Conservation (phyloP, 2,329 filamentous ascomycete genomes). For the Ceratocystis destructans region DNA sequence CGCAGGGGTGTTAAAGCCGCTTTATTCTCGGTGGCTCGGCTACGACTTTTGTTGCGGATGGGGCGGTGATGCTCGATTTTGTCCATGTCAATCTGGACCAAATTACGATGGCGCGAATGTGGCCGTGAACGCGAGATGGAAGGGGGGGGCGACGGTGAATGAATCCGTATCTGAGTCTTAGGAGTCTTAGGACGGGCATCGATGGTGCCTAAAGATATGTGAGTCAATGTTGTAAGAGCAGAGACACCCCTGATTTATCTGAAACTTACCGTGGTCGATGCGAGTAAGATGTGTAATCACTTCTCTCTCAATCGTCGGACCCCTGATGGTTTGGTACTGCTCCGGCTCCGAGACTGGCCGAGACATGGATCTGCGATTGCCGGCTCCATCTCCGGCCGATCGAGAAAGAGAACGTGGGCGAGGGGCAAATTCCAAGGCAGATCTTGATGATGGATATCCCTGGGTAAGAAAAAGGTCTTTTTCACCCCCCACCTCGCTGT, state of each 20-base stretch:
- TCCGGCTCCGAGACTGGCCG: slow-evolving; percentile 27
- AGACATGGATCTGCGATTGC: neutral
- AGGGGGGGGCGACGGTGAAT: slow-evolving; percentile 32
- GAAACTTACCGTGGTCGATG: slow-evolving; percentile 63
- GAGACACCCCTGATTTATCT: neutral
- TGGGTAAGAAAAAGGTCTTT: neutral
- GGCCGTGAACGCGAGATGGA: slow-evolving; percentile 39
- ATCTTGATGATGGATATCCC: neutral
- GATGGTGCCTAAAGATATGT: slow-evolving; percentile 15
- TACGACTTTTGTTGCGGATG: neutral
- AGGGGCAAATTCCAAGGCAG: slow-evolving; percentile 25
- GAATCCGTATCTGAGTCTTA: neutral
- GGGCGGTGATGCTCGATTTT: neutral
- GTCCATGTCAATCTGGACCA: slow-evolving; percentile 50
- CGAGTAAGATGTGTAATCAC: slow-evolving; percentile 80
- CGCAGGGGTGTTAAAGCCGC: slow-evolving; percentile 39
- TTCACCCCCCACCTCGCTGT: neutral
- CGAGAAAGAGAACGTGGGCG: neutral
- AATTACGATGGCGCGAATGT: slow-evolving; percentile 31
- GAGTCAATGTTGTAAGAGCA: neutral
- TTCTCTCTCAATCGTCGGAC: slow-evolving; percentile 73
- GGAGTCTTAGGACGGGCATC: slow-evolving; percentile 29
- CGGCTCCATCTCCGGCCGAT: neutral
- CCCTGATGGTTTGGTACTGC: slow-evolving; percentile 53
- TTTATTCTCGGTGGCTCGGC: slow-evolving; percentile 26